Percentiles rank a stretch among this genome's conserved stretches.
These are phyloP conservation scores for Solanum tarijense DNA, from an alignment of 257 asterid species.

Conservation along the genomic window DNA sequence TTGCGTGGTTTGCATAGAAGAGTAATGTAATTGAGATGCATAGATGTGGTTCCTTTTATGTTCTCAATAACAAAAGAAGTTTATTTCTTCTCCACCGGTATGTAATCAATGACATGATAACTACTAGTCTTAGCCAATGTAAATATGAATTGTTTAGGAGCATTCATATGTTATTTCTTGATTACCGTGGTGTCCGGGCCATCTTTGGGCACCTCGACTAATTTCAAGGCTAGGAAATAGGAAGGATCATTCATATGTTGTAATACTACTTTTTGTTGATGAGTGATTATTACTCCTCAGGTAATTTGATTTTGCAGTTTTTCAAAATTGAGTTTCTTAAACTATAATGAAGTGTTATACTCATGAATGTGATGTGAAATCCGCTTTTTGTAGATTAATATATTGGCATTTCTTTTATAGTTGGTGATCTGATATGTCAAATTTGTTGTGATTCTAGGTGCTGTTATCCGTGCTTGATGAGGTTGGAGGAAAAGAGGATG, in stretches of 20 bases:
- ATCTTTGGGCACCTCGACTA: neutral
- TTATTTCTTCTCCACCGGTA: neutral
- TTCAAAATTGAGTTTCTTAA: neutral
- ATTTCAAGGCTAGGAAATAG: neutral
- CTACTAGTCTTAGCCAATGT: neutral
- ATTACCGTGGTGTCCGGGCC: neutral
- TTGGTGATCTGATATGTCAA: neutral
- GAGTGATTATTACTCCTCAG: neutral
- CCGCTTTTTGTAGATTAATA: neutral
- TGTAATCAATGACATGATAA: neutral
- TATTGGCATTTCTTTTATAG: neutral
- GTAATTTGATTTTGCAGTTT: neutral
- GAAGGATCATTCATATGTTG: neutral
- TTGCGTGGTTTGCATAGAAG: neutral
- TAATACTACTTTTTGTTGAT: neutral
- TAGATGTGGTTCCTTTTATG: neutral
- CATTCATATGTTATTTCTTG: neutral
- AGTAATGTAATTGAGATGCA: neutral
- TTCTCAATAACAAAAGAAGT: neutral
- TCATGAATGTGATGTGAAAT: neutral
- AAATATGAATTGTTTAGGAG: neutral
- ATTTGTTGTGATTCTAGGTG: constrained; percentile 31
- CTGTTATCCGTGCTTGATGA: constrained; percentile 69
- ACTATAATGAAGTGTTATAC: neutral
- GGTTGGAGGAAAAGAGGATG: constrained; percentile 51